These are phyloP conservation scores for Solanum hybrid DNA, from an alignment of 305 asterid species.

Conservation along the genomic window DNA sequence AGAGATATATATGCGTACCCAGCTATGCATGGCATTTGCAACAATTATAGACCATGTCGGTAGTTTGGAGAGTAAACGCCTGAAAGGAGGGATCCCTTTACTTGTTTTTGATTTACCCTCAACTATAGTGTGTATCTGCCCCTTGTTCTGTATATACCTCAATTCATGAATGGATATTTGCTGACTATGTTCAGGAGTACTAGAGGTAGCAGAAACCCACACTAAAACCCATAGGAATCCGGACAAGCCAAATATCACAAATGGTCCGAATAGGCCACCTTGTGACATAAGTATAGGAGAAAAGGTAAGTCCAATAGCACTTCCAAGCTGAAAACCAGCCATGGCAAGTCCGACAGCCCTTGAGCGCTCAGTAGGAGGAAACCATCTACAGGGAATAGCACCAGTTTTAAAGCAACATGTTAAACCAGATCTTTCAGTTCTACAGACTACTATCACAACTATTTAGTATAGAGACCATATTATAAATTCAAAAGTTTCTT, in stretches of 20 bases:
- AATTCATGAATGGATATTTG: slow-evolving; percentile 73
- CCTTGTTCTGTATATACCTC: slow-evolving; percentile 56
- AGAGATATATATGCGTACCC: slow-evolving; percentile 35
- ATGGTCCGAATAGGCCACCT: slow-evolving; percentile 87
- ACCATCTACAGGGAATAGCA: slow-evolving; percentile 53
- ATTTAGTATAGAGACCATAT: background rate
- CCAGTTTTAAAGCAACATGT: background rate
- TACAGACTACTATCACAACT: background rate
- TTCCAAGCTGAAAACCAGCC: slow-evolving; percentile 99
- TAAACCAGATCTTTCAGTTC: background rate
- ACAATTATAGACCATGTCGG: slow-evolving; percentile 93
- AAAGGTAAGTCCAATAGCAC: slow-evolving; percentile 92
- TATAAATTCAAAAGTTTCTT: background rate
- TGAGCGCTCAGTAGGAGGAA: slow-evolving; percentile 87
- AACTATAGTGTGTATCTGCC: slow-evolving; percentile 23
- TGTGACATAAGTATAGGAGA: slow-evolving; percentile 94
- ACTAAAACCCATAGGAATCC: slow-evolving; percentile 92
- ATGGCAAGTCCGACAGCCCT: slow-evolving; percentile 97
- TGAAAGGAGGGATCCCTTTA: slow-evolving; percentile 69
- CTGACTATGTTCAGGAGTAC: slow-evolving; percentile 61
- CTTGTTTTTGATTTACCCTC: slow-evolving; percentile 30
- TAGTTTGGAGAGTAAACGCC: slow-evolving; percentile 70
- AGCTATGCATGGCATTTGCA: slow-evolving; percentile 98
- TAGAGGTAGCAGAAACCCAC: slow-evolving; percentile 87
- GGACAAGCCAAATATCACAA: slow-evolving; percentile 78